Conservation (phyloP, 768 basidiomycete species). For the Termitomyces sp. region DNA sequence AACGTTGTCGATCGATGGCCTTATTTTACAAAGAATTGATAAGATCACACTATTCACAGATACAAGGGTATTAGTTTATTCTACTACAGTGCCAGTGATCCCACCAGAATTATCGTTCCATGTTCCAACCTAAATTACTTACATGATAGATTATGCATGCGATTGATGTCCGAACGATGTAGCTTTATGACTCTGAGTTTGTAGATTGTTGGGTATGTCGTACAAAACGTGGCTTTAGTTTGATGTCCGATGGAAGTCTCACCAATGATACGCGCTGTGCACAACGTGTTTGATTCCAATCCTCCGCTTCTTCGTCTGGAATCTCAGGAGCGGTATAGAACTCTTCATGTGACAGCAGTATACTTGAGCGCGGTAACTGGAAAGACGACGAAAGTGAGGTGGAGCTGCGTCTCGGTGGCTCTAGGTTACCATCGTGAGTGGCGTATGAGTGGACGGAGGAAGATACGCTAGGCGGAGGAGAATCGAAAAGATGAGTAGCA, state of each 20-base stretch:
- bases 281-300: slow-evolving; percentile 81
- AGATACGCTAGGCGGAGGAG: slow-evolving; percentile 28
- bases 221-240: slow-evolving; percentile 25
- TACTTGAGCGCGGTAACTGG: slow-evolving; percentile 13
- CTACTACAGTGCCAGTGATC: background rate
- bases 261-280: slow-evolving; percentile 84
- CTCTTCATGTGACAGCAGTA: slow-evolving; percentile 33
- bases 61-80: background rate
- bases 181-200: background rate
- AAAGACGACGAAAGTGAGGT: background rate
- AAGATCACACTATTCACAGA: background rate
- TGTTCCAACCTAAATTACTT: background rate
- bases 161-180: background rate
- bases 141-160: slow-evolving; percentile 7
- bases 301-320: slow-evolving; percentile 71
- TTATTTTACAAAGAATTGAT: too few species aligned
- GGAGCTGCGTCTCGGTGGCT: slow-evolving; percentile 1
- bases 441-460: slow-evolving; percentile 25
- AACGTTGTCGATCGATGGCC: too few species aligned
- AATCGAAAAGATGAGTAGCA: slow-evolving; percentile 25
- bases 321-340: slow-evolving; percentile 41
- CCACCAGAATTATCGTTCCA: background rate
- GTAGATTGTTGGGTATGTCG: slow-evolving; percentile 8
- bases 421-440: slow-evolving; percentile 12
- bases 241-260: slow-evolving; percentile 54